Conservation (phyloP, 768 basidiomycete genomes). For the Leccinum imitatum region DNA sequence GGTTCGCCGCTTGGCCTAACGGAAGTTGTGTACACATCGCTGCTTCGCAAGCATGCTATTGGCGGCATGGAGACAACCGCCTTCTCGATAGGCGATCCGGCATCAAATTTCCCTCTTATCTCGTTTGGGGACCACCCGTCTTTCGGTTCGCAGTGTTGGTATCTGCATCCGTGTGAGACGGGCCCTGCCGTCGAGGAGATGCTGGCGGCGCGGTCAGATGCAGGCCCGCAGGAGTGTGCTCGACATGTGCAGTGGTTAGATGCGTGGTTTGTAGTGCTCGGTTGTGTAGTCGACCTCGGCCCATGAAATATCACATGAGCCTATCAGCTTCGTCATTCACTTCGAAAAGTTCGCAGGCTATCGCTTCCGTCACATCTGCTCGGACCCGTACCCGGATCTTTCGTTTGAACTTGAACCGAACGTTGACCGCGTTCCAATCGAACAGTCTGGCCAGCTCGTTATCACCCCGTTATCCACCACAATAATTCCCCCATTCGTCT, state of each 20-base stretch:
- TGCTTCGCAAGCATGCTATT: constrained; percentile 55
- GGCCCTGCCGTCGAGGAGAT: constrained; percentile 66
- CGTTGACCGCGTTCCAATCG: constrained; percentile 1
- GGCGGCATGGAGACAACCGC: constrained; percentile 45
- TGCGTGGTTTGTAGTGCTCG: constrained; percentile 76
- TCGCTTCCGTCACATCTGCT: constrained; percentile 1
- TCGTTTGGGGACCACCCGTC: constrained; percentile 88
- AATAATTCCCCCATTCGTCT: constrained; percentile 4
- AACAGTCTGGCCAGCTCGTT: background rate
- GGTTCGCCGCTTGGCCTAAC: constrained; percentile 61
- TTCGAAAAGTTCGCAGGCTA: background rate
- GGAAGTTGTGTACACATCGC: constrained; percentile 53
- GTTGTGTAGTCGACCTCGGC: constrained; percentile 58
- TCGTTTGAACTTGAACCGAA: background rate
- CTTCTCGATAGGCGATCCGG: constrained; percentile 53
- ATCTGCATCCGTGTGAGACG: constrained; percentile 85
- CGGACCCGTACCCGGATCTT: constrained; percentile 8
- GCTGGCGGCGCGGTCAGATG: constrained; percentile 42
- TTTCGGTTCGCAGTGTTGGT: constrained; percentile 75
- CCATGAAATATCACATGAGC: constrained; percentile 4
- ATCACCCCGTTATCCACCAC: background rate
- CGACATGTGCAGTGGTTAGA: constrained; percentile 50
- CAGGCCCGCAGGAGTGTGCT: constrained; percentile 15
- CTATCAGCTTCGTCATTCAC: background rate
- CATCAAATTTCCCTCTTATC: constrained; percentile 66